These are phyloP conservation scores for Zymoseptoria pseudotritici DNA, from an alignment of 2,329 filamentous ascomycete species.

Conservation along the genomic window DNA sequence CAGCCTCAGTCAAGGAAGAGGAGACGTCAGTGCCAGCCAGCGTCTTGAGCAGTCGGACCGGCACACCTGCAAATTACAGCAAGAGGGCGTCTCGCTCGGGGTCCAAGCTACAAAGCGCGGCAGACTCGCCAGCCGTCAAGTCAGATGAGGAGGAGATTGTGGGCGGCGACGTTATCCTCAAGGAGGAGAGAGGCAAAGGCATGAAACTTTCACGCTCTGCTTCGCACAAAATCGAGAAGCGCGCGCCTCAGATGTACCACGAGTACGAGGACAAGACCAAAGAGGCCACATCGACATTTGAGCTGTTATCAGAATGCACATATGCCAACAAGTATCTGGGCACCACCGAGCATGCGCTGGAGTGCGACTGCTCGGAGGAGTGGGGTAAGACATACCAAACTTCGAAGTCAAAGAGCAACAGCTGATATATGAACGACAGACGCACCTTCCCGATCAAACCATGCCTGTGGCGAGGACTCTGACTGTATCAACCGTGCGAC, in stretches of 20 bases:
- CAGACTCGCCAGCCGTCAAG: constrained; percentile 32
- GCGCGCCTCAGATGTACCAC: constrained; percentile 59
- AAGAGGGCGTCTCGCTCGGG: constrained; percentile 23
- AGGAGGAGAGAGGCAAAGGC: constrained; percentile 57
- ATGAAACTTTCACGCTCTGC: constrained; percentile 67
- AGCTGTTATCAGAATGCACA: constrained; percentile 74
- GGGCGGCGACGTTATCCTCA: constrained; percentile 55
- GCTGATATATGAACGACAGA: constrained; percentile 34
- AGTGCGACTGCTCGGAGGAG: constrained; percentile 91
- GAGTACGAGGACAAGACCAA: constrained; percentile 71
- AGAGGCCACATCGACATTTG: constrained; percentile 69
- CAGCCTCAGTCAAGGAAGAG: constrained; percentile 14
- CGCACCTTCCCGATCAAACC: constrained; percentile 50
- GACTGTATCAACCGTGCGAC: constrained; percentile 98
- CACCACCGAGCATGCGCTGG: constrained; percentile 82
- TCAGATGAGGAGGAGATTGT: constrained; percentile 47
- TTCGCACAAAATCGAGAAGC: constrained; percentile 60
- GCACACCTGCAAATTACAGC: constrained; percentile 13
- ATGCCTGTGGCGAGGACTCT: constrained; percentile 89
- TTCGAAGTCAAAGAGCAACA: background rate
- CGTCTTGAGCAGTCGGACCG: constrained; percentile 8
- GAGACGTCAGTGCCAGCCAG: constrained; percentile 19
- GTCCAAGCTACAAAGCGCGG: constrained; percentile 17
- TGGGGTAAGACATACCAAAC: constrained; percentile 63
- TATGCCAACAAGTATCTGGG: constrained; percentile 91